phyloP scores from a whole-genome alignment of 768 basidiomycete species.

The Pleurotus ostreatus region DNA sequence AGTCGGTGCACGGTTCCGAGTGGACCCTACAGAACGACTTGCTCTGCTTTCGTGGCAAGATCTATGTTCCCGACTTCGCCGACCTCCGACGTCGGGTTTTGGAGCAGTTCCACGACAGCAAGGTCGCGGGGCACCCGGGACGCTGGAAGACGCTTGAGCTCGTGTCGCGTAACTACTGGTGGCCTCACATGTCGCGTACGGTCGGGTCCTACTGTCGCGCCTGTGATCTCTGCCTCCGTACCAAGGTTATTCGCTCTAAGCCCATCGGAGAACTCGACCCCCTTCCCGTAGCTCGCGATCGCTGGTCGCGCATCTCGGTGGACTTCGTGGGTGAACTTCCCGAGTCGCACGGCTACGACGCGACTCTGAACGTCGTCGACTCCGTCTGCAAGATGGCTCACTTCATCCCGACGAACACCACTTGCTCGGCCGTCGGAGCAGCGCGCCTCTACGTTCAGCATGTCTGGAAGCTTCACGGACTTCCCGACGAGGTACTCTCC shows the following conservation, averaged over 20 bases:
- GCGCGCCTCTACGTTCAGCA: slow-evolving; percentile 9
- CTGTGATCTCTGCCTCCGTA: slow-evolving; percentile 11
- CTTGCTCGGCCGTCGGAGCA: slow-evolving; percentile 12
- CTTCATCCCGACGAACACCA: slow-evolving; percentile 20
- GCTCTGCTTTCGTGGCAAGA: too few relatives aligned
- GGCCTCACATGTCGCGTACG: slow-evolving; percentile 27
- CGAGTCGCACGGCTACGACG: slow-evolving; percentile 20
- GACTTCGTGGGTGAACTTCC: slow-evolving; percentile 35
- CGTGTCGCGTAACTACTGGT: slow-evolving; percentile 33
- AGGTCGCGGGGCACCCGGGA: slow-evolving; percentile 39
- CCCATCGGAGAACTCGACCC: slow-evolving; percentile 12
- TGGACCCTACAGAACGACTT: too few relatives aligned
- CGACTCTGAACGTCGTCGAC: slow-evolving; percentile 13
- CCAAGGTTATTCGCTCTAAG: slow-evolving; percentile 1
- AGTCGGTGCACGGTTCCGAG: too few relatives aligned
- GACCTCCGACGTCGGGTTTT: slow-evolving; percentile 20
- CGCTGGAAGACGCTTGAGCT: slow-evolving; percentile 24
- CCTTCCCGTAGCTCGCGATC: slow-evolving; percentile 18
- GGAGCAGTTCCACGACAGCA: slow-evolving; percentile 29
- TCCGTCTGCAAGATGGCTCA: slow-evolving; percentile 12
- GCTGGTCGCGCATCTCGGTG: slow-evolving; percentile 23
- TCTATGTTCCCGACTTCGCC: too few relatives aligned
- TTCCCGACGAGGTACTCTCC: not conserved
- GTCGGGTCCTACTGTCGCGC: not conserved
- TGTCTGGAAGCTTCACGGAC: not conserved